Evolutionary conservation across 1,284 basidiomycete species (phyloP).

Genomic region (Sporisorium reilianum): DNA sequence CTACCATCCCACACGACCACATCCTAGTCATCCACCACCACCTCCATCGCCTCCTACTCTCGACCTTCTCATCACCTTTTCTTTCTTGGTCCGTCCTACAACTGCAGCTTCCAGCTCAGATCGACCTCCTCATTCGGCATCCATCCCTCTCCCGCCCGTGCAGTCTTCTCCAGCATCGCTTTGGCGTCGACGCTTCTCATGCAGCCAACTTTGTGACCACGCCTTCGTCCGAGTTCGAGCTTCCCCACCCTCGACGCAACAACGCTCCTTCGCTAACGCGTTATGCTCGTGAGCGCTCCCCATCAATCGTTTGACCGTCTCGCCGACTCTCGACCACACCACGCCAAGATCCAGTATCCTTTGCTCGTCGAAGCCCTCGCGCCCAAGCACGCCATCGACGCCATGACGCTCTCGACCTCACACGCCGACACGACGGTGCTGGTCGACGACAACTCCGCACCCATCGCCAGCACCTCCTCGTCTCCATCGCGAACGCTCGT

Average conservation of each 20-base stretch:
- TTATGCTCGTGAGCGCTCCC: conserved; percentile 42
- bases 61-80: neutral
- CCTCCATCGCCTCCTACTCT: neutral
- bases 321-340: conserved; percentile 22
- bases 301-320: conserved; percentile 24
- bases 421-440: conserved; percentile 27
- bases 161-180: neutral
- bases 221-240: conserved; percentile 31
- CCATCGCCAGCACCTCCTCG: conserved; percentile 20
- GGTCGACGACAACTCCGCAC: conserved; percentile 15
- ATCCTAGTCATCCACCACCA: neutral
- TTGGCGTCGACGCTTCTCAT: conserved; percentile 13
- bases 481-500: conserved; percentile 11
- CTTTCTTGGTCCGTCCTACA: neutral
- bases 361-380: conserved; percentile 6
- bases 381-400: conserved; percentile 12
- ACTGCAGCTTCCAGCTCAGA: neutral
- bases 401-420: conserved; percentile 36
- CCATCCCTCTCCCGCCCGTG: neutral
- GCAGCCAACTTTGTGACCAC: conserved; percentile 36
- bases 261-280: conserved; percentile 11
- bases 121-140: neutral
- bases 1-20: neutral
- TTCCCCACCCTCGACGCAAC: neutral
- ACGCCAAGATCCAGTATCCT: conserved; percentile 9